A percentile compares a stretch with the other conserved stretches of the same genome.
phyloP scores from a whole-genome alignment of 768 basidiomycete genomes.

The Sarcomyxa edulis region DNA sequence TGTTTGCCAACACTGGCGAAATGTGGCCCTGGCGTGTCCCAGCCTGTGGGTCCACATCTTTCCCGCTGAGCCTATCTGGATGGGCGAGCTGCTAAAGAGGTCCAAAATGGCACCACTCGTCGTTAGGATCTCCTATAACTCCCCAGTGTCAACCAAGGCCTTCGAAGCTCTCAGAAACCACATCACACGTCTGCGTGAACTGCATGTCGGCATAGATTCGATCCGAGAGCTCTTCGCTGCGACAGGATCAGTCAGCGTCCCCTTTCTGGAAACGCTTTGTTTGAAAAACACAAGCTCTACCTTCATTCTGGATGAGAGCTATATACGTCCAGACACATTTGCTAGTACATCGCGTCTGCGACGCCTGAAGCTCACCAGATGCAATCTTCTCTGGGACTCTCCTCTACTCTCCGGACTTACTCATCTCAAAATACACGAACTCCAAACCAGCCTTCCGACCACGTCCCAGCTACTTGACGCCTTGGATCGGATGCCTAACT shows the following conservation, averaged over 20 bases:
- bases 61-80: slow-evolving; percentile 28
- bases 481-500: slow-evolving; percentile 26
- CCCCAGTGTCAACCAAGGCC: slow-evolving; percentile 19
- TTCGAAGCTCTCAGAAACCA: slow-evolving; percentile 26
- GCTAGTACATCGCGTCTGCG: slow-evolving; percentile 28
- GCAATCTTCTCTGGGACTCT: slow-evolving; percentile 30
- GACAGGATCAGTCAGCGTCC: slow-evolving; percentile 19
- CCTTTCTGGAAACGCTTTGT: slow-evolving; percentile 25
- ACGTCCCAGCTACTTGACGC: slow-evolving; percentile 24
- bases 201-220: slow-evolving; percentile 21
- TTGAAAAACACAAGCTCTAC: slow-evolving; percentile 13
- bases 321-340: slow-evolving; percentile 18
- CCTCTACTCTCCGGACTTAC: slow-evolving; percentile 28
- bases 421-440: slow-evolving; percentile 27
- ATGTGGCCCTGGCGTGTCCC: slow-evolving; percentile 34
- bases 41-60: slow-evolving; percentile 35
- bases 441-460: slow-evolving; percentile 24
- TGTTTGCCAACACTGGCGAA: slow-evolving; percentile 38
- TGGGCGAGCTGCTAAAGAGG: slow-evolving; percentile 36
- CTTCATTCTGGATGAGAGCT: slow-evolving; percentile 12
- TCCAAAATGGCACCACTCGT: slow-evolving; percentile 35
- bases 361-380: slow-evolving; percentile 26
- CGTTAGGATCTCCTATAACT: slow-evolving; percentile 19
- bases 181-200: slow-evolving; percentile 24
- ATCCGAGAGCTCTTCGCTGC: slow-evolving; percentile 22